Evolutionary conservation across 805 yeast species (phyloP).

Genomic region (Wickerhamiella shivajii): DNA sequence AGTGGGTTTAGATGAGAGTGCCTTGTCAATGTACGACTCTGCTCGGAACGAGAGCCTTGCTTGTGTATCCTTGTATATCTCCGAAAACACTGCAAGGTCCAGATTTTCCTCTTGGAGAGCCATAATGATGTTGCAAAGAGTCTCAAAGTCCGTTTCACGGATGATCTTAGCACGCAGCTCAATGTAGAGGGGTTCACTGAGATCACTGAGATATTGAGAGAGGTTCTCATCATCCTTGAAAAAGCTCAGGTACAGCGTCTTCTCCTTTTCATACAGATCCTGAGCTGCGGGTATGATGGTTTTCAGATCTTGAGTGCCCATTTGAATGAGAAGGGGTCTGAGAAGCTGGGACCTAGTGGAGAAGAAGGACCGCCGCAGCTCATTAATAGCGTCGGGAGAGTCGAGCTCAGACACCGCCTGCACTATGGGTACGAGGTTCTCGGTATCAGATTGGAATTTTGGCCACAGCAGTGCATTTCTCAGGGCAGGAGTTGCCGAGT

Average conservation of each 20-base stretch:
- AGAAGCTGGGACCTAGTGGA: slow-evolving; percentile 6
- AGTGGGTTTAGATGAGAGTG: slow-evolving; percentile 51
- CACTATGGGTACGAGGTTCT: slow-evolving; percentile 7
- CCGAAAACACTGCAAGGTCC: slow-evolving; percentile 45
- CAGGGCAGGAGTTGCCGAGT: slow-evolving; percentile 6
- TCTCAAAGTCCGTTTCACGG: slow-evolving; percentile 52
- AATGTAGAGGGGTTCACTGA: slow-evolving; percentile 71
- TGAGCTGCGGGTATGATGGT: slow-evolving; percentile 51
- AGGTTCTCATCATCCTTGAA: slow-evolving; percentile 32
- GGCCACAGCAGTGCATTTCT: slow-evolving; percentile 15
- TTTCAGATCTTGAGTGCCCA: slow-evolving; percentile 13
- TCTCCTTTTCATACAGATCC: slow-evolving; percentile 41
- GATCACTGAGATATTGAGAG: slow-evolving; percentile 42
- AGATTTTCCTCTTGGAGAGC: slow-evolving; percentile 14
- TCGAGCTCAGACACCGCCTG: background rate
- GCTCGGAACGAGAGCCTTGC: slow-evolving; percentile 66
- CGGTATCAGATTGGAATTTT: slow-evolving; percentile 14
- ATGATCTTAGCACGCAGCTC: slow-evolving; percentile 48
- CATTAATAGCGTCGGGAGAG: background rate
- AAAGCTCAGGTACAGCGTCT: slow-evolving; percentile 38
- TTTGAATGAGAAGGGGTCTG: slow-evolving; percentile 9
- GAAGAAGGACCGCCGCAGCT: slow-evolving; percentile 5
- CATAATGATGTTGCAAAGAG: slow-evolving; percentile 49
- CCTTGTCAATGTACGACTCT: slow-evolving; percentile 51
- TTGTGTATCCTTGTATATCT: slow-evolving; percentile 65